Conservation (phyloP, 257 asterid species). For the Mitragyna speciosa region DNA sequence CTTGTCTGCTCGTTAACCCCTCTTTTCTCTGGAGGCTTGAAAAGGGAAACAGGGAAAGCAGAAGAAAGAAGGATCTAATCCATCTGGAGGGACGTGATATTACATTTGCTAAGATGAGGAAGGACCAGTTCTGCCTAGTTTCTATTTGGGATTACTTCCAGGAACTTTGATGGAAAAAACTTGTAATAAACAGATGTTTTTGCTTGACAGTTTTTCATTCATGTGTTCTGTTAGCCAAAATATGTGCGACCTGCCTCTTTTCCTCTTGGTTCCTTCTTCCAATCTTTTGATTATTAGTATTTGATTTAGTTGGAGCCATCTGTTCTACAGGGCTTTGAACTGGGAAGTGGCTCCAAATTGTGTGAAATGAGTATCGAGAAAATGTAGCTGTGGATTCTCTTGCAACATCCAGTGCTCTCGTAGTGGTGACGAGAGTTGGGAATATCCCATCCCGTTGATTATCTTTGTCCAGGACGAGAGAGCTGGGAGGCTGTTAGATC, state of each 20-base stretch:
- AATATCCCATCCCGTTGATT: too few relatives aligned
- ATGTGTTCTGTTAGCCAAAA: neutral
- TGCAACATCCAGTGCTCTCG: too few relatives aligned
- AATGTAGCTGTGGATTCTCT: too few relatives aligned
- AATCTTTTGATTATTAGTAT: neutral
- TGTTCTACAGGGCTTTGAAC: too few relatives aligned
- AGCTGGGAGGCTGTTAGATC: too few relatives aligned
- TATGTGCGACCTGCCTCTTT: too few relatives aligned
- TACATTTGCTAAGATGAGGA: neutral
- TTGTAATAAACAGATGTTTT: constrained; percentile 21
- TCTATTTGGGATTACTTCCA: constrained; percentile 2
- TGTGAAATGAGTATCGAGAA: too few relatives aligned
- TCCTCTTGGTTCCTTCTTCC: neutral
- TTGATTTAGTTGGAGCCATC: too few relatives aligned
- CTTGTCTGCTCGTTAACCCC: neutral
- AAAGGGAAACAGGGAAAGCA: constrained; percentile 17
- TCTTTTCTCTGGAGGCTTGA: neutral
- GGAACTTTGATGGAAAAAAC: neutral
- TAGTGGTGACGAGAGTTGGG: too few relatives aligned
- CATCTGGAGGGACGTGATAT: neutral
- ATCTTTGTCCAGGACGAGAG: too few relatives aligned
- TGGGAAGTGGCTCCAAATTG: too few relatives aligned
- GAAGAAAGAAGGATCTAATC: constrained; percentile 18
- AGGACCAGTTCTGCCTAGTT: constrained; percentile 1
- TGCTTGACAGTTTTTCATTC: neutral